These are phyloP conservation scores for Prunus davidiana DNA, from an alignment of 306 rosid genomes.

Conservation along the genomic window DNA sequence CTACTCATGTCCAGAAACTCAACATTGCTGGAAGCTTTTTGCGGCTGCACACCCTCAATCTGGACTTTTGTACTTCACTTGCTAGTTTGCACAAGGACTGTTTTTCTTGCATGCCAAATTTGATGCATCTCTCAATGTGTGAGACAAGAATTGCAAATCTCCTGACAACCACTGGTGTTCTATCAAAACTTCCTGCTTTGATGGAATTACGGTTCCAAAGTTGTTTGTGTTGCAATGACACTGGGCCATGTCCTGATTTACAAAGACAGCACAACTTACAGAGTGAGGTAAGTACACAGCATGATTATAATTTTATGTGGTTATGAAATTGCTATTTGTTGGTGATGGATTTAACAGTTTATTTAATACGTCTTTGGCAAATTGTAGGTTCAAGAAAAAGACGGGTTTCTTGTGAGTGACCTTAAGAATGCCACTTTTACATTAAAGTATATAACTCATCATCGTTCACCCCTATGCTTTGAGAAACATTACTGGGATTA, in stretches of 20 bases:
- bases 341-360: not conserved
- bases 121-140: conserved; percentile 61
- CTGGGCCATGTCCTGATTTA: conserved; percentile 50
- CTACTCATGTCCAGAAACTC: conserved; percentile 59
- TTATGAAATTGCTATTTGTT: conserved; percentile 9
- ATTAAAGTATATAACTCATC: conserved; percentile 43
- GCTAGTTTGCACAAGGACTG: conserved; percentile 56
- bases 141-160: conserved; percentile 73
- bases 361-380: conserved; percentile 4
- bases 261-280: conserved; percentile 32
- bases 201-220: conserved; percentile 69
- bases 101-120: conserved; percentile 71
- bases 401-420: not conserved
- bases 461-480: conserved; percentile 67
- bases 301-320: conserved; percentile 3
- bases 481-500: conserved; percentile 74
- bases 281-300: conserved; percentile 42
- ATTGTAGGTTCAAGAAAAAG: conserved; percentile 37
- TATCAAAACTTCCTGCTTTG: conserved; percentile 64
- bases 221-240: conserved; percentile 55
- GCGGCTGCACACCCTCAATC: conserved; percentile 61
- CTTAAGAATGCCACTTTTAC: conserved; percentile 32
- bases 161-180: conserved; percentile 62
- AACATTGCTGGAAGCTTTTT: conserved; percentile 55
- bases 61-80: conserved; percentile 63